A percentile compares a stretch with the other conserved stretches of the same genome.
Conservation (phyloP, 768 basidiomycete species). For the Cyathus striatus region DNA sequence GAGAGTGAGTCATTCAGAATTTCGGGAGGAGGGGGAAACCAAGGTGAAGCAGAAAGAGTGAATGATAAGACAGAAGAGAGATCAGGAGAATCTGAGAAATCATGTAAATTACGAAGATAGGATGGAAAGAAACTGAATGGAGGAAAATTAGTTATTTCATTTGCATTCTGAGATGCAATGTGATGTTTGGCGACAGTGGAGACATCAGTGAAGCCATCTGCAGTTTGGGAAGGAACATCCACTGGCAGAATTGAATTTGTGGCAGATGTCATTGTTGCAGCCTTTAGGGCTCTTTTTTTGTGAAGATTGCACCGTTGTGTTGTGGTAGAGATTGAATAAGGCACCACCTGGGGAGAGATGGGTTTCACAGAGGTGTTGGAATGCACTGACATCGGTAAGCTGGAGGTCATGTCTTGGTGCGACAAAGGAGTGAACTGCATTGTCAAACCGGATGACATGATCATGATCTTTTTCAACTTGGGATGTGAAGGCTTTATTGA, state of each 20-base stretch:
- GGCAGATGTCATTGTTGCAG: no score
- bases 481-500: background rate
- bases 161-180: no score
- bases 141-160: no score
- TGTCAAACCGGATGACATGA: constrained; percentile 13
- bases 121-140: background rate
- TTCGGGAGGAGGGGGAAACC: constrained; percentile 12
- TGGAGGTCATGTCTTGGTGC: constrained; percentile 4
- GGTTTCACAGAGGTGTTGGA: background rate
- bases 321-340: background rate
- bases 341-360: background rate
- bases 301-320: background rate
- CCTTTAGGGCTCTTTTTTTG: no score
- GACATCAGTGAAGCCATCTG: no score
- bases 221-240: no score
- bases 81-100: background rate
- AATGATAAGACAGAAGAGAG: constrained; percentile 10
- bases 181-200: no score
- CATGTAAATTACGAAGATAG: background rate
- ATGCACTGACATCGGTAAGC: background rate
- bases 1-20: constrained; percentile 12
- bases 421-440: constrained; percentile 13
- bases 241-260: no score
- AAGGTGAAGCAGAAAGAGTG: constrained; percentile 8
- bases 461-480: background rate